phyloP scores from a whole-genome alignment of 176 grass and related monocot genomes.

The Ensete glaucum region DNA sequence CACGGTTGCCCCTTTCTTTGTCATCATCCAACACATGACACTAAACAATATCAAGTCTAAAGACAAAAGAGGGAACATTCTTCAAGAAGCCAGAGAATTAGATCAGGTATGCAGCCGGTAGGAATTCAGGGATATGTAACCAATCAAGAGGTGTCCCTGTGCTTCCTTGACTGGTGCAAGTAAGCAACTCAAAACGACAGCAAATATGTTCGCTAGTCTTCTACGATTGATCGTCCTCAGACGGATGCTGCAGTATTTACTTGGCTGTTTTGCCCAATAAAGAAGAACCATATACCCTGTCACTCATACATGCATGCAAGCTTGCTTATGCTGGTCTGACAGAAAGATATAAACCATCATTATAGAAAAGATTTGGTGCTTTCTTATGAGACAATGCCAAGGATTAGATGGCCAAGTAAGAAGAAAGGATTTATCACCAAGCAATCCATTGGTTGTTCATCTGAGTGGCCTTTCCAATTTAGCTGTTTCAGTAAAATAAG shows the following conservation, averaged over 20 bases:
- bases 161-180: neutral
- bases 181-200: too few relatives aligned
- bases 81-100: slow-evolving; percentile 6
- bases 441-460: neutral
- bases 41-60: slow-evolving; percentile 4
- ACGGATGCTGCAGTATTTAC: too few relatives aligned
- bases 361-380: neutral
- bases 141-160: neutral
- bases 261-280: neutral
- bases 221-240: too few relatives aligned
- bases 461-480: neutral
- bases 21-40: slow-evolving; percentile 14
- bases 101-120: neutral
- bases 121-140: neutral
- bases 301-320: neutral
- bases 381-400: neutral
- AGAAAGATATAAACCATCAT: neutral
- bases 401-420: neutral
- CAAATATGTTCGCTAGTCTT: too few relatives aligned
- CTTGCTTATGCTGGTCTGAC: neutral
- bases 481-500: neutral
- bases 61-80: slow-evolving; percentile 20
- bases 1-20: neutral
- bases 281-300: slow-evolving; percentile 3
- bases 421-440: neutral